A percentile compares a stretch with the other conserved stretches of the same genome.
These are phyloP conservation scores for Rosellinia necatrix DNA, from an alignment of 2,329 filamentous ascomycete genomes.

Conservation along the genomic window DNA sequence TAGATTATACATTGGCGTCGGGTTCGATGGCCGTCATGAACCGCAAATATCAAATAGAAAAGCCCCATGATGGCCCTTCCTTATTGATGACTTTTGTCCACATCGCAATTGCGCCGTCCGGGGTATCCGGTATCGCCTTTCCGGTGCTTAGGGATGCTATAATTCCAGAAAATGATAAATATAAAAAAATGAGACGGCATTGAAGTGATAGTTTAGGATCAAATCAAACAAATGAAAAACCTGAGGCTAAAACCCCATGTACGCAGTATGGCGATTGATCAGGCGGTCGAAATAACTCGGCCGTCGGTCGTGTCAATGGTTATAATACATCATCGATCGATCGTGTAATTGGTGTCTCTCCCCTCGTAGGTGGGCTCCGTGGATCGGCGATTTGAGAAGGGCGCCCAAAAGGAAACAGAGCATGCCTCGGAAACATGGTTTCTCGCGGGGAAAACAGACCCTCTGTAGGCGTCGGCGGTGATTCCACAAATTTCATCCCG, in stretches of 20 bases:
- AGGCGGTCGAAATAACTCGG: background rate
- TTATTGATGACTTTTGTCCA: conserved; percentile 25
- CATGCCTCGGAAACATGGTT: conserved; percentile 58
- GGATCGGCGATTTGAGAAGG: conserved; percentile 65
- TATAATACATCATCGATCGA: conserved; percentile 80
- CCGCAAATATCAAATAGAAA: conserved; percentile 16
- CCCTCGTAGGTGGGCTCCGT: conserved; percentile 74
- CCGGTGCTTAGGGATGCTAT: conserved; percentile 33
- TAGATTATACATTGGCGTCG: conserved; percentile 35
- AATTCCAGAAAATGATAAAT: conserved; percentile 28
- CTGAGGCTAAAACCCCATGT: background rate
- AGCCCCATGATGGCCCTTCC: conserved; percentile 13
- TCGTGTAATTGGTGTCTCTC: conserved; percentile 74
- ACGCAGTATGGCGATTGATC: conserved; percentile 5
- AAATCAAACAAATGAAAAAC: conserved; percentile 27
- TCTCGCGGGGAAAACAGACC: conserved; percentile 59
- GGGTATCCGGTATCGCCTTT: conserved; percentile 39
- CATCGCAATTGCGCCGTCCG: conserved; percentile 33
- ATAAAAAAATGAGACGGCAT: conserved; percentile 25
- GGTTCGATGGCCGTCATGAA: conserved; percentile 25
- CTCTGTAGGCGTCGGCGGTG: conserved; percentile 56
- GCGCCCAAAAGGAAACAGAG: conserved; percentile 56
- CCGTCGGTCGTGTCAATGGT: conserved; percentile 24
- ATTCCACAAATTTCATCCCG: conserved; percentile 58
- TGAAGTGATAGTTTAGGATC: conserved; percentile 27